Base-by-base conservation (phyloP, 2,329 filamentous ascomycete species). In the Escovopsis weberi region DNA sequence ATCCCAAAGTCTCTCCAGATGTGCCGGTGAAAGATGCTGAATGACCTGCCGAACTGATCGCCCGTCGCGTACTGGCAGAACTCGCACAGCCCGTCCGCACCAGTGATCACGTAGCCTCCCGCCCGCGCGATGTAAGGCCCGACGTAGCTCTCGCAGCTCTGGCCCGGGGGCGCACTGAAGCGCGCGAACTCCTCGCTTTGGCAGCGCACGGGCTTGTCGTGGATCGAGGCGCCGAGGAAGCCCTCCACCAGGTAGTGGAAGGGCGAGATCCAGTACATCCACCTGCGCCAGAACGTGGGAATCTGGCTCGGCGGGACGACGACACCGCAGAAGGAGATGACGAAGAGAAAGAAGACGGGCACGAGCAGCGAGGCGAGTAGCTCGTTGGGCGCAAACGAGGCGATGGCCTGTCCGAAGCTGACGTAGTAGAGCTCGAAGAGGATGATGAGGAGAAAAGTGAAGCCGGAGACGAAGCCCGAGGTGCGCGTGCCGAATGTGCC, bases 261-360 rank as follows among this genome's bases (percentile, higher is more conserved):
- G 0, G 80, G 80, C 0, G 78, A 77, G 19, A 83, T 64, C 59
- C 72, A 75, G 56, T 83, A 82, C 73, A 80, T 75, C 70, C 70
- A 76, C 7, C 59, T 59, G 12, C 67, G 64, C 80, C 80, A 84
- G 55, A 84, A 84, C 2, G 63, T 57, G 0, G 75, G 74, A 1
- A 85, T 58, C 4, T 67, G 66, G 2, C 48, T 53, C 12, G 74
- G 75, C 0, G 80, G 78, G 1, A 84, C 78, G 9, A 82, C 70
- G 6, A 84, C 76, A 44, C 80, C 80, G 55, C 79, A 83, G 66
- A 85, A 85, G 8, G 72, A 72, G 19, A 82, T 68, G 33, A 83
- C 70, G 51, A 84, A 83, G 26, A 79, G 70, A 62, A 84, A 82
- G 59, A 83, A 81, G 4, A 82, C 56, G 0, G 81, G 80, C 1